phyloP scores from a whole-genome alignment of 192 early-diverging fungal species.

The Coemansia guatemalensis region DNA sequence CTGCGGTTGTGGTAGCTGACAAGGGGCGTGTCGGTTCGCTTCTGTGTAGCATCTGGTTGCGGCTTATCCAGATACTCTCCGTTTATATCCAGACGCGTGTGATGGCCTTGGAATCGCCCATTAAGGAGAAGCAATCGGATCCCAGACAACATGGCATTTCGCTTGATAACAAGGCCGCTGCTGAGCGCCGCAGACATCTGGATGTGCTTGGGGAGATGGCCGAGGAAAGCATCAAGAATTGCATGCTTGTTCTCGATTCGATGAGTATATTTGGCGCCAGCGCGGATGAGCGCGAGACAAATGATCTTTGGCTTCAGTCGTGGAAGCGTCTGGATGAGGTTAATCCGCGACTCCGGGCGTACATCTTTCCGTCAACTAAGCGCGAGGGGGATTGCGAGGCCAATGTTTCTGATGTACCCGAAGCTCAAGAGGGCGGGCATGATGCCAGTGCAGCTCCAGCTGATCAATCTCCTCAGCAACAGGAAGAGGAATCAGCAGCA shows the following conservation, averaged over 20 bases:
- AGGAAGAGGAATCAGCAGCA: background rate
- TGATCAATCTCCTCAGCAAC: background rate
- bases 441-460: background rate
- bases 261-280: constrained; percentile 32
- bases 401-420: background rate
- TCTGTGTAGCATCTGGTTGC: constrained; percentile 38
- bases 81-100: constrained; percentile 43
- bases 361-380: constrained; percentile 25
- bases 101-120: constrained; percentile 25
- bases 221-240: constrained; percentile 45
- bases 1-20: background rate
- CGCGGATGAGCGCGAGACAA: constrained; percentile 14
- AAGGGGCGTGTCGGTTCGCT: background rate
- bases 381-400: background rate
- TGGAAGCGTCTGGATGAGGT: constrained; percentile 42
- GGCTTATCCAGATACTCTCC: constrained; percentile 31
- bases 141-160: constrained; percentile 1
- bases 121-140: constrained; percentile 4
- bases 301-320: constrained; percentile 24
- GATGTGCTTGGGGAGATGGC: constrained; percentile 51
- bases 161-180: constrained; percentile 1
- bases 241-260: constrained; percentile 46
- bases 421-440: background rate
- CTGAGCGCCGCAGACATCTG: constrained; percentile 28
- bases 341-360: constrained; percentile 34